Percentiles rank a stretch among this genome's conserved stretches.
These are phyloP conservation scores for Geosiphon pyriformis DNA, from an alignment of 192 early-diverging fungal species.

Conservation along the genomic window DNA sequence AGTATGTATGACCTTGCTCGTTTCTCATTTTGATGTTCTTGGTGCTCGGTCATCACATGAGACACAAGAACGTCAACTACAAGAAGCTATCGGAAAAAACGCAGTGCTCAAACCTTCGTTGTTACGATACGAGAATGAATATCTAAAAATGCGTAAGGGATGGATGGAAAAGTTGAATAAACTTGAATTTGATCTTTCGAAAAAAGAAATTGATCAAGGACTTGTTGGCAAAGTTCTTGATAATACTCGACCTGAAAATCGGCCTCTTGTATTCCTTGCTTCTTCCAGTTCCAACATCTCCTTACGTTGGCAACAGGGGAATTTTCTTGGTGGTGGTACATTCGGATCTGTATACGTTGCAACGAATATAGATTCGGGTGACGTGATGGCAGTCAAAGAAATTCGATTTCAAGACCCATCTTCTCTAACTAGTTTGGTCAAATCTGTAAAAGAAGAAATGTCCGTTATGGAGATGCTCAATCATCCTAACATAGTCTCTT, in stretches of 20 bases:
- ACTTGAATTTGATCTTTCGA: constrained; percentile 48
- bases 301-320: constrained; percentile 80
- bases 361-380: constrained; percentile 75
- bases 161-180: constrained; percentile 45
- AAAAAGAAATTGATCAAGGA: constrained; percentile 43
- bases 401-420: constrained; percentile 76
- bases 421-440: constrained; percentile 52
- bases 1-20: constrained; percentile 72
- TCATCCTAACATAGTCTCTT: constrained; percentile 86
- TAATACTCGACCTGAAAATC: constrained; percentile 68
- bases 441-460: constrained; percentile 86
- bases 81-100: constrained; percentile 28
- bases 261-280: constrained; percentile 71
- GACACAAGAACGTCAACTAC: constrained; percentile 28
- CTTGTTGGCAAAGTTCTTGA: constrained; percentile 77
- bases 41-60: constrained; percentile 52
- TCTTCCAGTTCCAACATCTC: constrained; percentile 73
- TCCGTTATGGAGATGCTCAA: constrained; percentile 83
- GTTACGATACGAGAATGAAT: not conserved
- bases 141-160: constrained; percentile 34
- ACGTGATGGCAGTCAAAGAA: constrained; percentile 90
- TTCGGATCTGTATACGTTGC: constrained; percentile 86
- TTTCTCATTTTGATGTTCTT: constrained; percentile 78
- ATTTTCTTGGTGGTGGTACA: constrained; percentile 79
- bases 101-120: not conserved